Evolutionary conservation across 768 basidiomycete species (phyloP).

Genomic region (Collybiopsis confluens): DNA sequence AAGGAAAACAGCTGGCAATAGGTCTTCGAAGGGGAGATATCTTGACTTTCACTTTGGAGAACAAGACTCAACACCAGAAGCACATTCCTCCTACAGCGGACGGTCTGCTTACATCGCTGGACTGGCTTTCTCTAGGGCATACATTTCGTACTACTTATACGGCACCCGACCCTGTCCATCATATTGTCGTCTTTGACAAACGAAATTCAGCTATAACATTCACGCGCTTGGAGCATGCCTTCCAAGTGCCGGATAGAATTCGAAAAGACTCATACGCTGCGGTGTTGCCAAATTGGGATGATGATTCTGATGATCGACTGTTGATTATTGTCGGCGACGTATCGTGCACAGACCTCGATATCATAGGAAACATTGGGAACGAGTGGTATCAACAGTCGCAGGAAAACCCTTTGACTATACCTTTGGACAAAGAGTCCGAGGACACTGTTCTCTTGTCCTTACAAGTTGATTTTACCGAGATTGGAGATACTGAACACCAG

Average conservation of each 20-base stretch:
- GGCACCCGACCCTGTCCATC: slow-evolving; percentile 31
- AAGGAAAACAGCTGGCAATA: slow-evolving; percentile 80
- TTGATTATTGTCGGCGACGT: slow-evolving; percentile 43
- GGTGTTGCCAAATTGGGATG: slow-evolving; percentile 44
- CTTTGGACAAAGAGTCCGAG: slow-evolving; percentile 62
- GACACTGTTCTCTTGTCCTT: slow-evolving; percentile 68
- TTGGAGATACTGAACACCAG: slow-evolving; percentile 22
- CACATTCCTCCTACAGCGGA: slow-evolving; percentile 57
- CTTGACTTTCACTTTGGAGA: slow-evolving; percentile 57
- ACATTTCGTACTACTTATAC: slow-evolving; percentile 67
- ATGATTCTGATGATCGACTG: slow-evolving; percentile 35
- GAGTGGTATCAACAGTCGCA: slow-evolving; percentile 48
- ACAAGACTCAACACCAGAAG: slow-evolving; percentile 50
- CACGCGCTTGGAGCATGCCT: slow-evolving; percentile 37
- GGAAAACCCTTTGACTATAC: slow-evolving; percentile 55
- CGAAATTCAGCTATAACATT: slow-evolving; percentile 36
- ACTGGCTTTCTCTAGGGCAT: slow-evolving; percentile 66
- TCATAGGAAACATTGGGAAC: slow-evolving; percentile 34
- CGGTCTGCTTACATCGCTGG: slow-evolving; percentile 45
- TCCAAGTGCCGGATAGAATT: slow-evolving; percentile 33
- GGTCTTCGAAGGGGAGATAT: slow-evolving; percentile 70
- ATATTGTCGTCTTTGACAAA: slow-evolving; percentile 40
- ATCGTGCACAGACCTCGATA: slow-evolving; percentile 43
- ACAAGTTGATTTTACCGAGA: slow-evolving; percentile 60
- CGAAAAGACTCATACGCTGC: slow-evolving; percentile 32